Percentiles rank a stretch among this genome's conserved stretches.
phyloP scores from a whole-genome alignment of 2,329 filamentous ascomycete species.

The Mariannaea elegans region DNA sequence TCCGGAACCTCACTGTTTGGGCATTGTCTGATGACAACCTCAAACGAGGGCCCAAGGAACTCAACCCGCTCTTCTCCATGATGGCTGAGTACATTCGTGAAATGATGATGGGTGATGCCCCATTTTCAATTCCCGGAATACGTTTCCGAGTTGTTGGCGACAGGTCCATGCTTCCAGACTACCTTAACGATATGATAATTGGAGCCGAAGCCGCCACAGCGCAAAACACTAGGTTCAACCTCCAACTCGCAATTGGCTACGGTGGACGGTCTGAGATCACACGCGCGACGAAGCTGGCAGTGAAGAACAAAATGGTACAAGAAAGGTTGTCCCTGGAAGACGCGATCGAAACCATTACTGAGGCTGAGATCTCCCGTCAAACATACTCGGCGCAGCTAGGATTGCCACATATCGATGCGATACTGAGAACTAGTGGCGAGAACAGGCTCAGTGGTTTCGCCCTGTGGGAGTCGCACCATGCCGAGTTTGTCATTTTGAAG shows the following conservation, averaged over 20 bases:
- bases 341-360: conserved; percentile 6
- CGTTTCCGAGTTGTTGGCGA: conserved; percentile 13
- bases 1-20: conserved; percentile 17
- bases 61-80: conserved; percentile 16
- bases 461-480: conserved; percentile 19
- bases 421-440: conserved; percentile 13
- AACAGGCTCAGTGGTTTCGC: conserved; percentile 19
- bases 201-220: conserved; percentile 9
- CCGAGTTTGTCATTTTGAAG: conserved; percentile 13
- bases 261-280: conserved; percentile 12
- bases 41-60: conserved; percentile 12
- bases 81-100: conserved; percentile 14
- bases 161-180: conserved; percentile 12
- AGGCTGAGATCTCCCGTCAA: conserved; percentile 10
- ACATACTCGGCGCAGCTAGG: conserved; percentile 14
- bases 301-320: neutral
- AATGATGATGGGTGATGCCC: conserved; percentile 9
- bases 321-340: conserved; percentile 1
- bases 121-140: conserved; percentile 9
- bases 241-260: conserved; percentile 15
- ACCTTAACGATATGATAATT: conserved; percentile 9
- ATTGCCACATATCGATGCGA: conserved; percentile 10
- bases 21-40: conserved; percentile 19
- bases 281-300: conserved; percentile 1
- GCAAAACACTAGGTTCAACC: conserved; percentile 10